These are phyloP conservation scores for Strobilomyces confusus DNA, from an alignment of 768 basidiomycete genomes.

Conservation along the genomic window DNA sequence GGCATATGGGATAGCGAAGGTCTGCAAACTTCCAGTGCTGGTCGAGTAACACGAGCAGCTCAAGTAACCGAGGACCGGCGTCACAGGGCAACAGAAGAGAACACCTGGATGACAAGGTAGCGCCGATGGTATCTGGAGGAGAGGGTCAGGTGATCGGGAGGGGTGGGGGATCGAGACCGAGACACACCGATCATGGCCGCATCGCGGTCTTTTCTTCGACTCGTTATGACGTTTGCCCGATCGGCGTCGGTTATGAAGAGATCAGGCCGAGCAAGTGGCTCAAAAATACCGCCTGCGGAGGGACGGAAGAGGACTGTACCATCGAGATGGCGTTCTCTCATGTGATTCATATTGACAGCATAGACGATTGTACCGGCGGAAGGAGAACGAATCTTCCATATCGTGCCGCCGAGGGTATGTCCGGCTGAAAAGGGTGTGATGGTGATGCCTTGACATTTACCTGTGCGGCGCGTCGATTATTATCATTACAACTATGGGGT, in stretches of 20 bases:
- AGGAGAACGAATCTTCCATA: slow-evolving; percentile 99
- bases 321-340: slow-evolving; percentile 91
- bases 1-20: slow-evolving; percentile 83
- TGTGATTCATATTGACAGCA: slow-evolving; percentile 94
- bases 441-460: slow-evolving; percentile 88
- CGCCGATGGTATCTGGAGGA: slow-evolving; percentile 75
- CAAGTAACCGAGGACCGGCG: slow-evolving; percentile 89
- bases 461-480: slow-evolving; percentile 33
- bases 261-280: slow-evolving; percentile 85
- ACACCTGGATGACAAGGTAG: slow-evolving; percentile 73
- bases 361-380: slow-evolving; percentile 95
- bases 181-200: slow-evolving; percentile 75
- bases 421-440: slow-evolving; percentile 95
- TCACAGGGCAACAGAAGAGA: slow-evolving; percentile 92
- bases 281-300: slow-evolving; percentile 74
- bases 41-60: slow-evolving; percentile 92
- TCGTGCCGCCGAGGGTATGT: slow-evolving; percentile 92
- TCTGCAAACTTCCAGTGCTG: slow-evolving; percentile 95
- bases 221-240: slow-evolving; percentile 74
- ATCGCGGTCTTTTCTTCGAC: slow-evolving; percentile 87
- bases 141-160: neutral
- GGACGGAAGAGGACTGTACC: slow-evolving; percentile 83
- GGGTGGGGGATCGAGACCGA: neutral
- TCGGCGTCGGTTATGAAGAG: slow-evolving; percentile 92
- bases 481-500: neutral